Evolutionary conservation across 768 basidiomycete species (phyloP).

Genomic region (Russula olivacea): DNA sequence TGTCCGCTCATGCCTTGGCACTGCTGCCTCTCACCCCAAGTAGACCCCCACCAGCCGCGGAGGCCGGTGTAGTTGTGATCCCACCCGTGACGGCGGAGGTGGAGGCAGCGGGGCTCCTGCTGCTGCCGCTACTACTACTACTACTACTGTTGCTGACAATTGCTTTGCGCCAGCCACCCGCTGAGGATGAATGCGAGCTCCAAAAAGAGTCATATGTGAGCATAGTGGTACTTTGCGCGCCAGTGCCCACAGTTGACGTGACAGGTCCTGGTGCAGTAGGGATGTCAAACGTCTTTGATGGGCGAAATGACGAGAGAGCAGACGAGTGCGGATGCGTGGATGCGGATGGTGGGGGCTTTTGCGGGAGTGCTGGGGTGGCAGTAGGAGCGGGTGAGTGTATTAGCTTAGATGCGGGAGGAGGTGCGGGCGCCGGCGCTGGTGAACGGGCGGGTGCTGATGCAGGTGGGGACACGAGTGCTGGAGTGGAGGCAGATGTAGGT

Average conservation of each 20-base stretch:
- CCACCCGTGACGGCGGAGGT: neutral
- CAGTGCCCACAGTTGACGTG: neutral
- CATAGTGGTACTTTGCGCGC: constrained; percentile 2
- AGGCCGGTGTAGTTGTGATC: neutral
- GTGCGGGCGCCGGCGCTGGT: neutral
- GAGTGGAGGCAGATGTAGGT: neutral
- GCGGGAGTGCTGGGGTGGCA: neutral
- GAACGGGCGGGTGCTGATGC: neutral
- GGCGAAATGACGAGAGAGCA: neutral
- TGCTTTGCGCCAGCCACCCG: constrained; percentile 19
- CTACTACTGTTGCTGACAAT: neutral
- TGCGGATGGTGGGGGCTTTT: neutral
- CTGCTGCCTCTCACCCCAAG: neutral
- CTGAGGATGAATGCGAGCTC: constrained; percentile 20
- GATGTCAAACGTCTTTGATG: constrained; percentile 23
- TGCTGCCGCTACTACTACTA: neutral
- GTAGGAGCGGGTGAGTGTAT: neutral
- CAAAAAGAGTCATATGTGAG: constrained; percentile 27
- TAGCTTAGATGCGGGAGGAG: neutral
- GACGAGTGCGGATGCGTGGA: neutral
- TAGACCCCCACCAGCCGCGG: neutral
- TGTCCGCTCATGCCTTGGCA: neutral
- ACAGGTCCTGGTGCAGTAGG: constrained; percentile 18
- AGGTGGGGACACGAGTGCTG: neutral
- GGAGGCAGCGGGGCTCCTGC: neutral